Base-by-base conservation (phyloP, 2,329 filamentous ascomycete species). In the Chaetomiaceae sp. region DNA sequence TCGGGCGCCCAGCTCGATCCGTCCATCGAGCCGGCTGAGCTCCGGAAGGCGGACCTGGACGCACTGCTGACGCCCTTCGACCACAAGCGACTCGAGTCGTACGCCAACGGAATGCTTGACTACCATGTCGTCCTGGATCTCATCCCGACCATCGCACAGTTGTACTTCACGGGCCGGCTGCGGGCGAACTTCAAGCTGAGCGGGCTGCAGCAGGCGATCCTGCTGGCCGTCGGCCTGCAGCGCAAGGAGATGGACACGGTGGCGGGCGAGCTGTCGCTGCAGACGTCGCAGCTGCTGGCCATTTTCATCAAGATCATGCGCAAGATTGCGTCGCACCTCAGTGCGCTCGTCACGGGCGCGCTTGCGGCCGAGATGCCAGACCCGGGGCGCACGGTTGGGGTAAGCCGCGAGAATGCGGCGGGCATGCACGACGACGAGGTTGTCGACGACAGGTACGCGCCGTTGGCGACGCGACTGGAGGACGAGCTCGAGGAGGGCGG, bases 221-320 rank as follows among this genome's bases (percentile, higher is more conserved):
- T 98, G 14, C 76, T 97, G n/a, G 89, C 87, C 6, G 81, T 95
- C 38, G 93, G 94, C 17, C 70, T 97, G 49, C 94, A 98, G 67
- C 81, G 86, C 56, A 97, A 97, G 70, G 83, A 86, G 32, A 72
- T 98, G 22, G 87, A 93, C 12, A 77, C 79, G 11, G 70, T 96
- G 8, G 84, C 90, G 51, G 81, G 83, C 52, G 93, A 98, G 60
- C 68, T 95, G 3, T 76, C 75, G 7, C 69, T 96, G 6, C 80
- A 79, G 1, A 76, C 80, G 2, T 84, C 82, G 36, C 93, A 97
- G 68, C 72, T 96, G 3, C 74, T 98, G 52, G 90, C 91, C 50
- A 95, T 97, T 85, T 97, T 98, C 66, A 88, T 95, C 65, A 98
- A 98, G 73, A 85, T 95, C 50, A 76, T 96, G 49, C 81, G 89